phyloP scores from a whole-genome alignment of 2,329 filamentous ascomycete genomes.

The Colletotrichum nymphaeae region DNA sequence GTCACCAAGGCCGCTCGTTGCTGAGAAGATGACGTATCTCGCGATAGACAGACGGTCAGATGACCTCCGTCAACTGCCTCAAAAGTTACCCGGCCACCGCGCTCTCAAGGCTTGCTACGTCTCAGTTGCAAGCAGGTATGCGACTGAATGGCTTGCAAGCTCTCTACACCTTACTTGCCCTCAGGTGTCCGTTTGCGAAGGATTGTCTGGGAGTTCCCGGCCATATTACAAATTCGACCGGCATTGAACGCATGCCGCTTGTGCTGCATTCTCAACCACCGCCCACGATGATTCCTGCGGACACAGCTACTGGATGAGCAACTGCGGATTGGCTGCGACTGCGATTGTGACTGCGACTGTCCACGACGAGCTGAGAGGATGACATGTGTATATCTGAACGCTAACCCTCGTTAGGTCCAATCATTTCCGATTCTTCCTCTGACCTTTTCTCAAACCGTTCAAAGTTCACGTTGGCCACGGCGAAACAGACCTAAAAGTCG shows the following conservation, averaged over 20 bases:
- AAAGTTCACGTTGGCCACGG: conserved; percentile 38
- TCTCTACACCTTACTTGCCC: no score
- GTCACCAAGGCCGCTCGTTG: background rate
- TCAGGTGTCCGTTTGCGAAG: no score
- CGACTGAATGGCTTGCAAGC: background rate
- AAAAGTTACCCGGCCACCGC: no score
- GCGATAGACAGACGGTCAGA: background rate
- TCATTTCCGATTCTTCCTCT: conserved; percentile 33
- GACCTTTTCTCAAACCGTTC: conserved; percentile 44
- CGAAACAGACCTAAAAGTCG: conserved; percentile 35
- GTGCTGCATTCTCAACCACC: background rate
- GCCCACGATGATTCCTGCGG: background rate
- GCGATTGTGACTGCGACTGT: background rate
- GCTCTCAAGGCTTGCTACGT: background rate
- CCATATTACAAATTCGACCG: background rate
- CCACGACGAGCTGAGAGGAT: background rate
- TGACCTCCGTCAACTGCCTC: background rate
- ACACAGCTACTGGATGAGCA: background rate
- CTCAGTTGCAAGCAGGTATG: background rate
- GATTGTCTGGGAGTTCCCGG: no score
- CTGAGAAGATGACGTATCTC: background rate
- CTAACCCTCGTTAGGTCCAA: conserved; percentile 27
- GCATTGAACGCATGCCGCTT: background rate
- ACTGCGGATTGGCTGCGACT: background rate
- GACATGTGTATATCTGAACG: background rate